Evolutionary conservation across 164 flowering plant genomes (phyloP), one percentile per base, ranked within the genome.

Genomic region (Chloranthus sessilifolius): DNA sequence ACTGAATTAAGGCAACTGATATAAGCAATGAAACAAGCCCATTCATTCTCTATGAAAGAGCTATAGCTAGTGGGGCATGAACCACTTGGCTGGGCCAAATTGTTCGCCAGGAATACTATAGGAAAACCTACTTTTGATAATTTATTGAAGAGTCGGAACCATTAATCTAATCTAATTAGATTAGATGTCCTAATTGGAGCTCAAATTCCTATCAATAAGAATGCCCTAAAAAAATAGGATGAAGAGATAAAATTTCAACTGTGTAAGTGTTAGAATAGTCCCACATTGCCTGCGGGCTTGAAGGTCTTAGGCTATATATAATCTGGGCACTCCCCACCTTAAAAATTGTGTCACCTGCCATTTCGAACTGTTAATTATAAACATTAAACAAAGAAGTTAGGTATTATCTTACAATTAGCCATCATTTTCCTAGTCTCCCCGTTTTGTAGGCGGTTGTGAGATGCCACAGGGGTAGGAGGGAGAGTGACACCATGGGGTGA

Each of bases 401-500:
- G 25, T 8, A 10, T 2, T 11, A 2, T 9, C 61, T 35, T 68
- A 59, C 66, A 62, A 39, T 54, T 47, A 52, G 64, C 56, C 15
- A 58, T 58, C 2, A 66, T 39, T 55, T 69, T 69, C 63, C 51
- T 26, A 14, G 50, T 26, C 2, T 54, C 47, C 1, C 56, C 55
- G 24, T 11, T 30, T 25, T 46, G 68, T 12, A 30, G 46, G 49
- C 80, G 79, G 61, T 48, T 74, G 36, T 69, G 83, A 25, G 78
- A 50, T 27, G 59, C 71, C 35, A 60, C 35, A 20, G 83, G 76
- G 57, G 82, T 69, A 4, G 80, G 48, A 3, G 86, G 86, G 40
- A 85, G 75, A 17, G 64, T 53, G 24, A 79, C 72, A 50, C 82
- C 78, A 50, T 69, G 82, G 0, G 81, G 62, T 0, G 88, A 62